Evolutionary conservation across 2,329 filamentous ascomycete species (phyloP), one percentile per base, ranked within the genome.

Genomic region (Aspergillus brunneoviolaceus): DNA sequence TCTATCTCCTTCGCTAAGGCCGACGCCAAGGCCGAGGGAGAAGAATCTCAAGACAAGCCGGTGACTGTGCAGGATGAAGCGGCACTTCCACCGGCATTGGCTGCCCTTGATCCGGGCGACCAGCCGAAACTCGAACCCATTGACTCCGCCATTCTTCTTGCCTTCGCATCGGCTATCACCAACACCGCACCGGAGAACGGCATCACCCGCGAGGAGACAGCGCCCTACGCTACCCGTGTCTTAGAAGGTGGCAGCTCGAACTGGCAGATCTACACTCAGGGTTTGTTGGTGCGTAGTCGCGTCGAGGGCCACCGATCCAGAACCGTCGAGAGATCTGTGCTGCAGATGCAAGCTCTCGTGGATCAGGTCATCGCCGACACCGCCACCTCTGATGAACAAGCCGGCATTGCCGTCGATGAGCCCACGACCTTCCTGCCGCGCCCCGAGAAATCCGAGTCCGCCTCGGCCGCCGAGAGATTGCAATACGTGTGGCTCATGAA

Each of bases 241-340:
- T 82, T 99, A 1, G 85, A 90, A 9, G 92, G 95, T 62, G 93
- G 94, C 67, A 90, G 90, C 50, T 94, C 92, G 0, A 99, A 98
- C 75, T 99, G 95, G 95, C 95, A 98, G 74, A 89, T 97, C 35
- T 98, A 98, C 73, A 97, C 95, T 0, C 93, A 98, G 72, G 95
- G 92, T 0, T 81, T 99, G 9, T 82, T 99, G 0, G 90, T 98
- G 1, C 85, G 95, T 49, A 96, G 91, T 61, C 85, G 95, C 16
- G 94, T 98, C 57, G 95, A 99, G 76, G 84, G 93, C 0, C 93
- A 96, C 76, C 86, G 87, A 56, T 91, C 93, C 56, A 84, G 94
- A 57, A 99, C 95, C 0, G 84, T 96, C 42, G 95, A 99, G 77
- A 84, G 95, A 61, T 91, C 92, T 50, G 86, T 99, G 0, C 80